Conservation (phyloP, 371 early-diverging fungal genomes). For the Mortierella sp. region DNA sequence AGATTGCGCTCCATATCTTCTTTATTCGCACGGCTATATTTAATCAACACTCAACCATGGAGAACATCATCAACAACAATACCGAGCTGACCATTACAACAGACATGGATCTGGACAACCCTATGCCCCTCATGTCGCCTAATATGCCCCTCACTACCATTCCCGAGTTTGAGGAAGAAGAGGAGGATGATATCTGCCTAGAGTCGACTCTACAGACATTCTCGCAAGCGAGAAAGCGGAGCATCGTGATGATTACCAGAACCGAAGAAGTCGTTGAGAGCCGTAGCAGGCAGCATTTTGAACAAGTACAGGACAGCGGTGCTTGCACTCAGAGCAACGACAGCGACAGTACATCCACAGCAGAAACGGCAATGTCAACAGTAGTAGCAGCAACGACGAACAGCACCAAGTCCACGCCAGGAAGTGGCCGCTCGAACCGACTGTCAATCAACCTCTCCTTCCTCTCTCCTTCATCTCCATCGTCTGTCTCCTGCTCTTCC, state of each 20-base stretch:
- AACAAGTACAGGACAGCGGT: background rate
- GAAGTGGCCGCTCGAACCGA: slow-evolving; percentile 7
- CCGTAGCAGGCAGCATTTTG: background rate
- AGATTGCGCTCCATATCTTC: background rate
- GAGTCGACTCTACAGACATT: background rate
- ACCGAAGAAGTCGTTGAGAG: no score
- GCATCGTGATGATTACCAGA: background rate
- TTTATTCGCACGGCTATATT: background rate
- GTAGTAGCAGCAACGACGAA: background rate
- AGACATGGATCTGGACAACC: slow-evolving; percentile 14
- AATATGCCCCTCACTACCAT: slow-evolving; percentile 39
- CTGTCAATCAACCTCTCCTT: slow-evolving; percentile 43
- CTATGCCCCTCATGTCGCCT: background rate
- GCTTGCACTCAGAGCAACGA: slow-evolving; percentile 5
- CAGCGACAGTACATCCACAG: background rate
- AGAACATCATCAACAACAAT: background rate
- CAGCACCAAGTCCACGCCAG: background rate
- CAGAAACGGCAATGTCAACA: background rate
- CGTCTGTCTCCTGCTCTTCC: slow-evolving; percentile 8
- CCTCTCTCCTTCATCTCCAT: slow-evolving; percentile 25
- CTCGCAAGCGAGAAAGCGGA: background rate
- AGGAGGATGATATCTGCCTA: background rate
- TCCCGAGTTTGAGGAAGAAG: slow-evolving; percentile 38
- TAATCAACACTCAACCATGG: background rate
- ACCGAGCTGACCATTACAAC: slow-evolving; percentile 1